phyloP scores from a whole-genome alignment of 2,329 filamentous ascomycete species.

The Stachybotrys chartarum region DNA sequence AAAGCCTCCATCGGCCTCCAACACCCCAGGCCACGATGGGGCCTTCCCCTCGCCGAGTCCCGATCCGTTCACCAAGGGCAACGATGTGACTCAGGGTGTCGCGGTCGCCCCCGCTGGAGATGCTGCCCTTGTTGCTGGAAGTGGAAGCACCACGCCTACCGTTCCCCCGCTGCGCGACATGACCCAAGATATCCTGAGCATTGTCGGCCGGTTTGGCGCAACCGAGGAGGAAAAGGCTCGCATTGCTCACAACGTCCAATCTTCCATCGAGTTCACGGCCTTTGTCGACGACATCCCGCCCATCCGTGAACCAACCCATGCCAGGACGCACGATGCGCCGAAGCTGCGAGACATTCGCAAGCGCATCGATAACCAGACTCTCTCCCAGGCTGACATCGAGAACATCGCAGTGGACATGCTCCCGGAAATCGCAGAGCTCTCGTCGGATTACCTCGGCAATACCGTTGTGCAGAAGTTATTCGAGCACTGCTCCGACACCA shows the following conservation, averaged over 20 bases:
- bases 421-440: slow-evolving; percentile 88
- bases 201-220: slow-evolving; percentile 84
- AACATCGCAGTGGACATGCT: slow-evolving; percentile 90
- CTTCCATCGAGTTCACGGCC: slow-evolving; percentile 64
- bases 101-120: slow-evolving; percentile 25
- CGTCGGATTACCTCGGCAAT: slow-evolving; percentile 95
- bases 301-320: slow-evolving; percentile 80
- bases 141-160: slow-evolving; percentile 44
- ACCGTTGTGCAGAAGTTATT: slow-evolving; percentile 99
- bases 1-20: slow-evolving; percentile 84
- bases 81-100: slow-evolving; percentile 32
- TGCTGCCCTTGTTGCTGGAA: slow-evolving; percentile 22
- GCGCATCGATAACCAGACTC: slow-evolving; percentile 90
- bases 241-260: slow-evolving; percentile 68
- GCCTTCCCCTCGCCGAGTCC: slow-evolving; percentile 87
- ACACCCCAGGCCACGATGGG: slow-evolving; percentile 82
- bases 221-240: slow-evolving; percentile 67
- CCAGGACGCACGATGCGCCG: slow-evolving; percentile 84
- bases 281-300: slow-evolving; percentile 83
- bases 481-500: slow-evolving; percentile 84
- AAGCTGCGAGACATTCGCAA: slow-evolving; percentile 94
- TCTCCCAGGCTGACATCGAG: slow-evolving; percentile 82
- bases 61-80: slow-evolving; percentile 64
- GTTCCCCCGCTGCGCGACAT: slow-evolving; percentile 72
- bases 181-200: slow-evolving; percentile 73